These are phyloP conservation scores for Knoxdaviesia capensis DNA, from an alignment of 2,329 filamentous ascomycete species.

Conservation along the genomic window DNA sequence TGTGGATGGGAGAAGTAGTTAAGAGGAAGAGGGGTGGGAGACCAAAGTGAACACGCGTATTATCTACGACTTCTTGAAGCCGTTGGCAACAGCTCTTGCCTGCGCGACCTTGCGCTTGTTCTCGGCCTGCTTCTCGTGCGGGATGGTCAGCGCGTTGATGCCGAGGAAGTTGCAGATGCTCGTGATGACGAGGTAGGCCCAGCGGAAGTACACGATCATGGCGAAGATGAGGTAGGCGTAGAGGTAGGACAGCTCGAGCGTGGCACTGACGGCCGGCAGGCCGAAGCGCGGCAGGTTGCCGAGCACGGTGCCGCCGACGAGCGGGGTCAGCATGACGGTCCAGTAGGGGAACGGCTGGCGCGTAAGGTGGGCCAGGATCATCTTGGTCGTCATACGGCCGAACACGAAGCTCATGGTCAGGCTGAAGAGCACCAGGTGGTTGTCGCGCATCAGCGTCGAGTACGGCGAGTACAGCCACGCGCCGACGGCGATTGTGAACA, in stretches of 20 bases:
- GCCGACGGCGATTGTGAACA: slow-evolving; percentile 55
- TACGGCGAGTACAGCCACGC: slow-evolving; percentile 83
- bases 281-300: slow-evolving; percentile 67
- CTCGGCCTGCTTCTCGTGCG: slow-evolving; percentile 35
- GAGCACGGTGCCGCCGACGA: slow-evolving; percentile 67
- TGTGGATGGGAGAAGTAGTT: no score
- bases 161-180: slow-evolving; percentile 82
- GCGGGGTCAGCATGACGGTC: slow-evolving; percentile 76
- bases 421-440: slow-evolving; percentile 83
- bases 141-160: slow-evolving; percentile 88
- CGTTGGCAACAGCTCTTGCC: no score
- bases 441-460: slow-evolving; percentile 61
- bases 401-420: slow-evolving; percentile 93
- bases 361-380: slow-evolving; percentile 89
- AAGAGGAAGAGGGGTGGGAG: no score
- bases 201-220: slow-evolving; percentile 70
- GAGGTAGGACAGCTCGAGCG: slow-evolving; percentile 60
- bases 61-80: no score
- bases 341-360: slow-evolving; percentile 90
- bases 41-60: no score
- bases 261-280: slow-evolving; percentile 41
- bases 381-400: slow-evolving; percentile 95
- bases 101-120: slow-evolving; percentile 16
- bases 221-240: slow-evolving; percentile 71
- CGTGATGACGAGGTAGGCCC: slow-evolving; percentile 79